Conservation (phyloP, 2,329 filamentous ascomycete genomes). For the Pestalotiopsis sp. region DNA sequence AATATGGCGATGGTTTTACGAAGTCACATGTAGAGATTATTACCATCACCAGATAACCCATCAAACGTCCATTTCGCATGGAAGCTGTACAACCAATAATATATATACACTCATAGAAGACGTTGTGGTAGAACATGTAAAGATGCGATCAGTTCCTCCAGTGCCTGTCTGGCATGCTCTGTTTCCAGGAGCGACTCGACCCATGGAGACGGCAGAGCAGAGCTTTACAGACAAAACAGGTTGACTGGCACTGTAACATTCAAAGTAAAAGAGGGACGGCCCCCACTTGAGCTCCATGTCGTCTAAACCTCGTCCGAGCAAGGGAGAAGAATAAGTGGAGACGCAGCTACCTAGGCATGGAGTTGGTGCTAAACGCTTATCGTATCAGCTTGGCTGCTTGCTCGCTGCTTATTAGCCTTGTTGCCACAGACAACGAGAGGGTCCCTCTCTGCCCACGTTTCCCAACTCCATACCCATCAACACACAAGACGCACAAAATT, state of each 20-base stretch:
- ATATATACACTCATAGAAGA: neutral
- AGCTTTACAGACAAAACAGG: too few species aligned
- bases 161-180: too few species aligned
- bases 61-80: neutral
- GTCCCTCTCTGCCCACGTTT: neutral
- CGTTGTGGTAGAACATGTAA: neutral
- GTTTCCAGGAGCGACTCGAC: too few species aligned
- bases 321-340: too few species aligned
- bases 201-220: too few species aligned
- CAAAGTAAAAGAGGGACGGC: too few species aligned
- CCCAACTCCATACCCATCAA: conserved; percentile 10
- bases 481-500: neutral
- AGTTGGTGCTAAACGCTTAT: neutral
- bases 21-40: neutral
- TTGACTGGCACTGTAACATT: too few species aligned
- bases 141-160: neutral
- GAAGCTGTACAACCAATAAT: neutral
- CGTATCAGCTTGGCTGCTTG: neutral
- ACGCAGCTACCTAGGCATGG: neutral
- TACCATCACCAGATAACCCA: neutral
- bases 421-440: conserved; percentile 13
- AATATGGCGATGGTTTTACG: neutral
- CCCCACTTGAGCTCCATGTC: too few species aligned
- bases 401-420: neutral
- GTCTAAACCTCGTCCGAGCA: too few species aligned